Conservation (phyloP, 192 early-diverging fungal species). For the Coemansia sp. region DNA sequence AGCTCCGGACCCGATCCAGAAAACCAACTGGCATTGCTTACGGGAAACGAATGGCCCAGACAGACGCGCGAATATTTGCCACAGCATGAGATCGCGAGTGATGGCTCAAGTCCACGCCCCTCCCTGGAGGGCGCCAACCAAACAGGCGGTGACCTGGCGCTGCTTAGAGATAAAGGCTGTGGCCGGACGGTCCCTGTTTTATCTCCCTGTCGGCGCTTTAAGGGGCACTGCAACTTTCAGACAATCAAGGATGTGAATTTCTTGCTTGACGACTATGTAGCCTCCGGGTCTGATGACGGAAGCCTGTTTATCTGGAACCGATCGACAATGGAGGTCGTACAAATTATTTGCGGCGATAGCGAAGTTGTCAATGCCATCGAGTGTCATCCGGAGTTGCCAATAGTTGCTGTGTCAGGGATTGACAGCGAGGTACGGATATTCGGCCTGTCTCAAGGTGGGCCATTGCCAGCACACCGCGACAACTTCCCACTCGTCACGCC, state of each 20-base stretch:
- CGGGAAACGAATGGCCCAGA: conserved; percentile 16
- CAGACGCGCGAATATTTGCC: conserved; percentile 23
- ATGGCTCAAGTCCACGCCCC: neutral
- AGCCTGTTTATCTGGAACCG: conserved; percentile 68
- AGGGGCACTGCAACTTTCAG: conserved; percentile 43
- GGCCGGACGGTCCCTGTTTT: conserved; percentile 21
- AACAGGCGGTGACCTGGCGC: neutral
- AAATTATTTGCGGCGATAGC: conserved; percentile 65
- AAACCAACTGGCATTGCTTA: neutral
- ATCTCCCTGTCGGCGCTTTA: conserved; percentile 27
- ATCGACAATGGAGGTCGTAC: conserved; percentile 56
- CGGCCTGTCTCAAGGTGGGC: conserved; percentile 46
- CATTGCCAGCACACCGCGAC: conserved; percentile 20
- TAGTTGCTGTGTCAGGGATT: conserved; percentile 70
- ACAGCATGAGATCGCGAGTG: neutral
- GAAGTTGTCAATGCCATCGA: conserved; percentile 60
- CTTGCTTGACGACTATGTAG: conserved; percentile 63
- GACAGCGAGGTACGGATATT: conserved; percentile 74
- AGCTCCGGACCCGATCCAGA: neutral
- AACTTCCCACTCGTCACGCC: conserved; percentile 31
- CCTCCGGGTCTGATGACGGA: conserved; percentile 80
- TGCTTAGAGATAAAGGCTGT: neutral
- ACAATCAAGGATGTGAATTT: conserved; percentile 77
- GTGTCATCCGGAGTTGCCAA: conserved; percentile 58
- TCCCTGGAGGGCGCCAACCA: neutral